A percentile compares a stretch with the other conserved stretches of the same genome.
Evolutionary conservation across 2,329 filamentous ascomycete genomes (phyloP).

Genomic region (Arthrobotrys iridis): DNA sequence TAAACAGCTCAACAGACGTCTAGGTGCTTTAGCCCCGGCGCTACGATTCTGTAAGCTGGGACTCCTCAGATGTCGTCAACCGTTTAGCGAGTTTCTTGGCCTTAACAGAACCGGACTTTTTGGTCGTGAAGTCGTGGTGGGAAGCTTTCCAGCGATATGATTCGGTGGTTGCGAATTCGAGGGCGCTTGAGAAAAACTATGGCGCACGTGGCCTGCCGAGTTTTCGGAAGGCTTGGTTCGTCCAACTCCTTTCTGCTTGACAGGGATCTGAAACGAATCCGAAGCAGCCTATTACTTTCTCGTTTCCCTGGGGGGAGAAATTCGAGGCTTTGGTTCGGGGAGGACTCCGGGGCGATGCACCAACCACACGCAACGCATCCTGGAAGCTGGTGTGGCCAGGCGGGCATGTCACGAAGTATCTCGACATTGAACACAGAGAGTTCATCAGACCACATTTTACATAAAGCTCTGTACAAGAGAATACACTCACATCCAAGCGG

Average conservation of each 20-base stretch:
- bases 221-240: constrained; percentile 29
- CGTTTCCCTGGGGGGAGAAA: neutral
- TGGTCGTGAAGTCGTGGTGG: constrained; percentile 49
- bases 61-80: neutral
- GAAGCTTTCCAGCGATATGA: constrained; percentile 30
- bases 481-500: neutral
- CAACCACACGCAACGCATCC: constrained; percentile 19
- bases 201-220: constrained; percentile 35
- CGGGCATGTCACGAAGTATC: neutral
- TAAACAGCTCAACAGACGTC: constrained; percentile 13
- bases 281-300: too few relatives aligned
- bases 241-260: constrained; percentile 29
- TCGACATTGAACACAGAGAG: too few relatives aligned
- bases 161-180: constrained; percentile 27
- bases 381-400: neutral
- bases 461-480: neutral
- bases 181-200: constrained; percentile 38
- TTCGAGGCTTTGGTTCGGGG: constrained; percentile 8
- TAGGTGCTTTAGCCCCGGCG: constrained; percentile 41
- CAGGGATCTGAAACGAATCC: constrained; percentile 44
- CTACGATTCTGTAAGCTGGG: constrained; percentile 18
- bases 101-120: constrained; percentile 3
- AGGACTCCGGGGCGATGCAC: neutral
- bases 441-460: too few relatives aligned
- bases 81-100: constrained; percentile 43